Base-by-base conservation (phyloP, 805 yeast genomes). In the Yamadazyma laniorum region DNA sequence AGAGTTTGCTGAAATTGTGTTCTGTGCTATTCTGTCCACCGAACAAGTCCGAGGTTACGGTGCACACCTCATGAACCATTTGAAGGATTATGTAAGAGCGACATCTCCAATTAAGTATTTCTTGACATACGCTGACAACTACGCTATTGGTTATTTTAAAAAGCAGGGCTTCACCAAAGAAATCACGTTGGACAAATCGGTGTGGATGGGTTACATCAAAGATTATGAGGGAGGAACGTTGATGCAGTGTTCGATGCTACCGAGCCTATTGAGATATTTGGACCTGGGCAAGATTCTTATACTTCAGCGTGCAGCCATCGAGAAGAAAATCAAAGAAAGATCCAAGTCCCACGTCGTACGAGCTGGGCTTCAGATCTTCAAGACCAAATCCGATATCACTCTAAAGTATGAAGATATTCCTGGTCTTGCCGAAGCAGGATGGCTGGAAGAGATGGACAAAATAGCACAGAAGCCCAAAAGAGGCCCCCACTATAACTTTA, bases 21-120 rank as follows among this genome's bases (percentile, higher is more conserved):
- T 93, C 54, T 93, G 97, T 75, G 99, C 99, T 18, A 93, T 93
- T 42, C 84, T 95, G 30, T 87, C 96, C 2, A 87, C 97, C 0
- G 99, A 93, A 58, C 99, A 93, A 67, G 99, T 93, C 14, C 70
- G 97, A 47, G 99, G 99, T 25, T 93, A 93, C 58, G 99, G 99
- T 62, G 99, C 99, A 0, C 99, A 93, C 62, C 62, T 93, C 54
- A 93, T 93, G 99, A 93, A 93, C 60, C 99, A 93, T 65, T 68
- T 93, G 50, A 93, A 93, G 56, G 99, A 93, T 62, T 93, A 91
- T 60, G 97, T 93, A 28, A 73, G 88, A 49, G 82, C 88, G 15
- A 89, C 97, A 0, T 79, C 95, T 6, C 85, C 83, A 7, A 39
- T 43, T 4, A 43, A 43, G 27, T 46, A 43, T 22, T 46, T 46